phyloP scores from a whole-genome alignment of 2,329 filamentous ascomycete genomes.

The Parasarocladium wereldwijsianum region DNA sequence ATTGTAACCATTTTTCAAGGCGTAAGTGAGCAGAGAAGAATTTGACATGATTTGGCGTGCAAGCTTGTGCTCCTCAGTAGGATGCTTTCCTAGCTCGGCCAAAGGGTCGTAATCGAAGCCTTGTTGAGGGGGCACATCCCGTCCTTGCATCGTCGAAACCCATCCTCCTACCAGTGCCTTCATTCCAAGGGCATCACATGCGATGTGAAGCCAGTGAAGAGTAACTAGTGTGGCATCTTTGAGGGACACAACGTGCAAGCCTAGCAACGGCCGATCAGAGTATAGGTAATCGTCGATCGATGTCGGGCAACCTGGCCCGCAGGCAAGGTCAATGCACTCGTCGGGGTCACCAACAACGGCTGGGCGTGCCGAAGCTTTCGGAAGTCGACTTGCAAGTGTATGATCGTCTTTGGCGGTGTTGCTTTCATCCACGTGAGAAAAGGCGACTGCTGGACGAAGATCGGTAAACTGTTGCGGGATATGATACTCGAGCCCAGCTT shows the following conservation, averaged over 20 bases:
- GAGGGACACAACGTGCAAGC: conserved; percentile 26
- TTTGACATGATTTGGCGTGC: conserved; percentile 8
- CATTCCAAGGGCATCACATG: conserved; percentile 24
- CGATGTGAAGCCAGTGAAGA: conserved; percentile 23
- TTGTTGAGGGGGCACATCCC: conserved; percentile 14
- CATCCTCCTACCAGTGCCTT: conserved; percentile 21
- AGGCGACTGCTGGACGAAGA: conserved; percentile 19
- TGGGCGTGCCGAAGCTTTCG: conserved; percentile 10
- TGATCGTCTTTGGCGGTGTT: conserved; percentile 18
- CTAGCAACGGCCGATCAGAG: conserved; percentile 23
- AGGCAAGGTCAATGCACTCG: conserved; percentile 10
- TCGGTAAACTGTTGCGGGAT: conserved; percentile 20
- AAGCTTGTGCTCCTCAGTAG: conserved; percentile 11
- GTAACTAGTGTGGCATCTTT: conserved; percentile 24
- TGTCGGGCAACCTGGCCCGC: conserved; percentile 9
- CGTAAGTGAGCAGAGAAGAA: conserved; percentile 11
- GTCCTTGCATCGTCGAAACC: conserved; percentile 19
- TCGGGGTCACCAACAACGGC: conserved; percentile 12
- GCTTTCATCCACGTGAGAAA: conserved; percentile 14
- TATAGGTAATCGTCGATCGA: conserved; percentile 20
- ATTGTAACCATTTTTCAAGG: conserved; percentile 11
- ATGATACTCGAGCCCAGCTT: conserved; percentile 24
- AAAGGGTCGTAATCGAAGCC: conserved; percentile 16
- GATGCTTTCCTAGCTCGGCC: conserved; percentile 8
- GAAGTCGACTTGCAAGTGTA: conserved; percentile 16